Evolutionary conservation across 164 flowering plant genomes (phyloP), one percentile per base, ranked within the genome.

Genomic region (Houttuynia cordata): DNA sequence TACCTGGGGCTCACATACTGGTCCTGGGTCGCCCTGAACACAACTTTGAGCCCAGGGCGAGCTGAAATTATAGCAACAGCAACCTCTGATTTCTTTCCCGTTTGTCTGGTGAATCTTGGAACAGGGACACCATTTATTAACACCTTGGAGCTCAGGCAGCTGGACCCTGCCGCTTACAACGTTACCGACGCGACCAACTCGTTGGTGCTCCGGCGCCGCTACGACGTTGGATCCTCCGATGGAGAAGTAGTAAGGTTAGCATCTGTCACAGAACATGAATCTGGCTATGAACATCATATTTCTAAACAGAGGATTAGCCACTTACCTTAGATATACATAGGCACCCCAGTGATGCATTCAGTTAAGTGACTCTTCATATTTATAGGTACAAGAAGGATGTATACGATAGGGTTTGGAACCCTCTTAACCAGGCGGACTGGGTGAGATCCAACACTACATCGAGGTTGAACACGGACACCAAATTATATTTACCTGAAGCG

Each of bases 61-160:
- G 47, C 53, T 8, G 85, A 81, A 70, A 75, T 77, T n/a, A 68
- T 80, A 1, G 56, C 58, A 24, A 39, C 63, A 1, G 67, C 76
- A 2, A 2, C 50, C 6, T 23, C 61, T 1, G 58, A 71, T 45
- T 52, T 25, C 51, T 4, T 79, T 19, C 14, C 63, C 17, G 73
- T 76, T 9, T 81, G 85, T 50, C 80, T 81, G 37, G 34, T 5
- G 67, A 74, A 13, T 65, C 14, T 17, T 17, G 78, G 53, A 73
- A 59, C 1, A 74, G 80, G 82, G 25, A 69, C 71, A 6, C 85
- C 85, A 54, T 78, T 76, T 62, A 67, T 78, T 42, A 74, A 80
- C 8, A 70, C 65, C 34, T 47, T 81, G 49, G 81, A 75, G 56
- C 64, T 77, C 7, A 67, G 81, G 63, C 74, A 67, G 1, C 40